phyloP scores from a whole-genome alignment of 1,284 basidiomycete genomes.

The Chiua sp. region DNA sequence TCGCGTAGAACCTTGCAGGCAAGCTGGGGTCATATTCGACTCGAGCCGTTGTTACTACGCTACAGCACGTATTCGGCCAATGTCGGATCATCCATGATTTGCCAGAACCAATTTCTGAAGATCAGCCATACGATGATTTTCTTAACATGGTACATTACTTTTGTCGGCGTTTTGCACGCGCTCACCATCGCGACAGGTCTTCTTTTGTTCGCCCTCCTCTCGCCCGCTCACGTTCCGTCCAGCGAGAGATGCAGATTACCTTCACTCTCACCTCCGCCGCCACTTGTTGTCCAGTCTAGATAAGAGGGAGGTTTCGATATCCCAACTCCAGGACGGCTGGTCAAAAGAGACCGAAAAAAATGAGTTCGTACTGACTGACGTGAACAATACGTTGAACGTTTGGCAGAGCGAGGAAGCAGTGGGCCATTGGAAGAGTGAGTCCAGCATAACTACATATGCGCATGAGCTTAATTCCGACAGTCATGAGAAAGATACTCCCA shows the following conservation, averaged over 20 bases:
- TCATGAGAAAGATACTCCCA: constrained; percentile 45
- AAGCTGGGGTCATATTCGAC: constrained; percentile 65
- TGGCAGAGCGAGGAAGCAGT: constrained; percentile 65
- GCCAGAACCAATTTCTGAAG: constrained; percentile 45
- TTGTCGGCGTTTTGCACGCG: neutral
- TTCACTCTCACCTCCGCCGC: constrained; percentile 68
- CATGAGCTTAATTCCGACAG: constrained; percentile 25
- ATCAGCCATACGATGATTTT: constrained; percentile 59
- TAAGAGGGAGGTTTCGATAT: constrained; percentile 59
- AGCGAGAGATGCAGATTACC: constrained; percentile 59
- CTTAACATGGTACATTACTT: constrained; percentile 70
- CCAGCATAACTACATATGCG: neutral
- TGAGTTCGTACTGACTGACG: constrained; percentile 62
- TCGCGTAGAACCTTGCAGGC: constrained; percentile 74
- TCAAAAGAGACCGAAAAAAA: constrained; percentile 44
- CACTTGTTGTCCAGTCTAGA: constrained; percentile 51
- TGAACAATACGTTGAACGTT: constrained; percentile 60
- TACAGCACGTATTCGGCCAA: constrained; percentile 67
- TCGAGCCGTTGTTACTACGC: constrained; percentile 69
- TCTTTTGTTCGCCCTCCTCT: constrained; percentile 75
- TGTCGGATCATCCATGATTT: constrained; percentile 86
- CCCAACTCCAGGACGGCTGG: constrained; percentile 48
- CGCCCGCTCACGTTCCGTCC: constrained; percentile 68
- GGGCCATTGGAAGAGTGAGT: constrained; percentile 80
- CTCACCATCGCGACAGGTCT: constrained; percentile 54